Percentiles rank a stretch among this genome's conserved stretches.
Evolutionary conservation across 257 asterid genomes (phyloP).

Genomic region (Thymus quinquecostatus): DNA sequence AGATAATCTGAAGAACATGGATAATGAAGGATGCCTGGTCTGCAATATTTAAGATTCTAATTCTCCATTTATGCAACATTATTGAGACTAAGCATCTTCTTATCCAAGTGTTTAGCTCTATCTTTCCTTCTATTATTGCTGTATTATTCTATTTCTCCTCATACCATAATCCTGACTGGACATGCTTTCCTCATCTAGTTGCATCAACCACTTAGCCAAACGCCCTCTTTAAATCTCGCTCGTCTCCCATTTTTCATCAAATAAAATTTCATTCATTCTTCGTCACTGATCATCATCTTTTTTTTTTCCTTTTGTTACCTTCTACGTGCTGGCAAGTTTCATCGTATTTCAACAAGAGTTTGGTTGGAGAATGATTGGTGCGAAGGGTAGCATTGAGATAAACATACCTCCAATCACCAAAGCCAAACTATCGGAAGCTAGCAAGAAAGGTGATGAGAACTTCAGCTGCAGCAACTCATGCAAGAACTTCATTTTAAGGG

Average conservation of each 20-base stretch:
- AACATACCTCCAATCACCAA: slow-evolving; percentile 44
- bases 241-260: slow-evolving; percentile 28
- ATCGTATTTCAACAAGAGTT: background rate
- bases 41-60: slow-evolving; percentile 56
- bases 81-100: slow-evolving; percentile 63
- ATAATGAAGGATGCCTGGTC: slow-evolving; percentile 32
- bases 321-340: background rate
- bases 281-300: background rate
- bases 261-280: slow-evolving; percentile 23
- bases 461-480: slow-evolving; percentile 21
- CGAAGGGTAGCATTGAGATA: slow-evolving; percentile 53
- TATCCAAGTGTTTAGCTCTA: slow-evolving; percentile 42
- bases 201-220: slow-evolving; percentile 42
- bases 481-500: slow-evolving; percentile 39
- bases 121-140: slow-evolving; percentile 53
- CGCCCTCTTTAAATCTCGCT: slow-evolving; percentile 39
- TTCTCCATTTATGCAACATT: slow-evolving; percentile 60
- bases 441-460: slow-evolving; percentile 16
- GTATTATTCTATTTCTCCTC: slow-evolving; percentile 41
- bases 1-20: slow-evolving; percentile 24
- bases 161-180: slow-evolving; percentile 29
- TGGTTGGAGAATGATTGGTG: slow-evolving; percentile 59
- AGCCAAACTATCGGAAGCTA: slow-evolving; percentile 28
- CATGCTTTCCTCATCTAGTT: slow-evolving; percentile 43
- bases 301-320: too few relatives aligned